These are phyloP conservation scores for Nitzschia sp. DNA, from an alignment of 108 stramenopile genomes.

Conservation along the genomic window DNA sequence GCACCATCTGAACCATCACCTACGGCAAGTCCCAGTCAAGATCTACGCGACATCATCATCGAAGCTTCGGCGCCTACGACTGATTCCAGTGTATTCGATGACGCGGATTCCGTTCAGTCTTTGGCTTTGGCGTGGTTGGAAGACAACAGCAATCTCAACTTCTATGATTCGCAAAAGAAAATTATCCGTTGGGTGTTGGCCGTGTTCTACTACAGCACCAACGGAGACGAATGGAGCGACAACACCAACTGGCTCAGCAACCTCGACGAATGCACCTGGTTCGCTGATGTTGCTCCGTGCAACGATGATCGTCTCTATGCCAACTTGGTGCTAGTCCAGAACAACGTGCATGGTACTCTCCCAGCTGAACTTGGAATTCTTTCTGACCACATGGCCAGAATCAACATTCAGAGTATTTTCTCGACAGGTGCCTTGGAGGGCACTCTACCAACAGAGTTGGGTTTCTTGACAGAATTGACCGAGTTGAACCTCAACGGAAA, in stretches of 20 bases:
- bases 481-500: slow-evolving; percentile 31
- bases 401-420: slow-evolving; percentile 33
- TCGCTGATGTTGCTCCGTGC: slow-evolving; percentile 22
- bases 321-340: slow-evolving; percentile 34
- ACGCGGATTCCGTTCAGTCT: slow-evolving; percentile 23
- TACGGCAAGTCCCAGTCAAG: slow-evolving; percentile 14
- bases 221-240: slow-evolving; percentile 39
- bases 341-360: slow-evolving; percentile 40
- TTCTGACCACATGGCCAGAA: slow-evolving; percentile 28
- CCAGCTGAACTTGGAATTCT: slow-evolving; percentile 39
- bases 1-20: slow-evolving; percentile 9
- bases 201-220: slow-evolving; percentile 44
- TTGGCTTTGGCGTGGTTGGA: slow-evolving; percentile 29
- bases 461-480: slow-evolving; percentile 22
- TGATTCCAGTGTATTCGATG: slow-evolving; percentile 11
- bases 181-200: slow-evolving; percentile 36
- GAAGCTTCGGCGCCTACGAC: slow-evolving; percentile 20
- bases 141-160: slow-evolving; percentile 23
- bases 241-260: slow-evolving; percentile 44
- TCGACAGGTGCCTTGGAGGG: slow-evolving; percentile 22
- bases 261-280: slow-evolving; percentile 45
- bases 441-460: slow-evolving; percentile 28
- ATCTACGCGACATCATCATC: slow-evolving; percentile 15
- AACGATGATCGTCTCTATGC: slow-evolving; percentile 25
- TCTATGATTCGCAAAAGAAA: slow-evolving; percentile 32